phyloP scores from a whole-genome alignment of 2,329 filamentous ascomycete species.

The Tolypocladium album region DNA sequence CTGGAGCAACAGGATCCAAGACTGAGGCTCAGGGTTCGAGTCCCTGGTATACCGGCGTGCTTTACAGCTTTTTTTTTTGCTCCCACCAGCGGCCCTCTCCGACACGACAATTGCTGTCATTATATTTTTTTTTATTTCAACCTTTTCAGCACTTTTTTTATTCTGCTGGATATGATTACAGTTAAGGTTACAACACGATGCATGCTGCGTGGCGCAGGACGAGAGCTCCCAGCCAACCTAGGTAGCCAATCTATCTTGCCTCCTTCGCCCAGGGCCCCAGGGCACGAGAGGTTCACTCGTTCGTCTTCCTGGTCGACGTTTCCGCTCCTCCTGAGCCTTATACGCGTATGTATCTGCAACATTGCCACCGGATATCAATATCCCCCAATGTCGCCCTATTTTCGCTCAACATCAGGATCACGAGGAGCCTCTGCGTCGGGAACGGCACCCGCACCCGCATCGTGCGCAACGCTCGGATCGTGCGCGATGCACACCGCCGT shows the following conservation, averaged over 20 bases:
- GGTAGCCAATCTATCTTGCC: background rate
- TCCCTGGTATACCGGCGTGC: constrained; percentile 22
- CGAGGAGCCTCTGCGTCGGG: background rate
- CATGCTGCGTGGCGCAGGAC: background rate
- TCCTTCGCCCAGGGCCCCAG: background rate
- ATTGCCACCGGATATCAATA: background rate
- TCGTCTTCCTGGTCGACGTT: background rate
- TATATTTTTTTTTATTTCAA: background rate
- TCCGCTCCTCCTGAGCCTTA: too few relatives aligned
- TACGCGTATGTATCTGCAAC: too few relatives aligned
- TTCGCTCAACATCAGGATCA: background rate
- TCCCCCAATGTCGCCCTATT: background rate
- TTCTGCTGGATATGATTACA: too few relatives aligned
- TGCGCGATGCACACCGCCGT: constrained; percentile 55
- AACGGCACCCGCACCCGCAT: background rate
- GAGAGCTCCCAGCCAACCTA: background rate
- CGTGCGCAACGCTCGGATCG: constrained; percentile 1
- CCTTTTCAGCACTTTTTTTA: background rate
- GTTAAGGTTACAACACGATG: background rate
- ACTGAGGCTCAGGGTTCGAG: constrained; percentile 29
- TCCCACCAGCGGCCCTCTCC: too few relatives aligned
- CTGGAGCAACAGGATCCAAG: constrained; percentile 6
- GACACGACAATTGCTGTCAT: too few relatives aligned
- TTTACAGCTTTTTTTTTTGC: background rate
- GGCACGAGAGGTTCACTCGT: background rate